phyloP scores from a whole-genome alignment of 2,329 filamentous ascomycete species.

The Epichloe hybrida region DNA sequence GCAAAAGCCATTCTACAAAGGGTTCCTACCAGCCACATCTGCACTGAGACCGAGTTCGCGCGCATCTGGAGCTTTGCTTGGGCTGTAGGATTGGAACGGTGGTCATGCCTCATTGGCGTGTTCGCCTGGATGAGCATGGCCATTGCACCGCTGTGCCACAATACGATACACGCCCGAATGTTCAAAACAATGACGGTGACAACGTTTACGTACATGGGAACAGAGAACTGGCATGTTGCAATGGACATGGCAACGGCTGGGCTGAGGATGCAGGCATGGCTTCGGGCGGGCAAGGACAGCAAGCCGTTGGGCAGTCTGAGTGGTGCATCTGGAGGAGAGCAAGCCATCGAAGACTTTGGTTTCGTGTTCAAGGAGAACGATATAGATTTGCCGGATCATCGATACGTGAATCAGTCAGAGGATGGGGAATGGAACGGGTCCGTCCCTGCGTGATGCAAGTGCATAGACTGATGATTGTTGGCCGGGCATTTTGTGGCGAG shows the following conservation, averaged over 20 bases:
- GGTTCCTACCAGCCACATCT: slow-evolving; percentile 27
- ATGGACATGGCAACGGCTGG: slow-evolving; percentile 22
- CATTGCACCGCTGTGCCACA: slow-evolving; percentile 26
- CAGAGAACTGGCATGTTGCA: slow-evolving; percentile 36
- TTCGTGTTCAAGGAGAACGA: slow-evolving; percentile 14
- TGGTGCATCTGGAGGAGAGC: slow-evolving; percentile 11
- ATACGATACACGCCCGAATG: slow-evolving; percentile 27
- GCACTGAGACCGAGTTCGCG: slow-evolving; percentile 25
- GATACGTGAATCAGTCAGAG: not conserved
- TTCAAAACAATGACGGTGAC: slow-evolving; percentile 31
- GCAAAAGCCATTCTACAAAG: slow-evolving; percentile 30
- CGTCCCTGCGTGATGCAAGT: not conserved
- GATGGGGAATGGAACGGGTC: slow-evolving; percentile 3
- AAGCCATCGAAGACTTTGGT: slow-evolving; percentile 13
- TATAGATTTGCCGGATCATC: slow-evolving; percentile 9
- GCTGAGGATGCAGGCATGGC: slow-evolving; percentile 29
- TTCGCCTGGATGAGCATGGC: slow-evolving; percentile 34
- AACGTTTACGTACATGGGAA: slow-evolving; percentile 29
- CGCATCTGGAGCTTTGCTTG: slow-evolving; percentile 34
- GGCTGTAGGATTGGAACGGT: slow-evolving; percentile 30
- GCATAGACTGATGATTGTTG: not conserved
- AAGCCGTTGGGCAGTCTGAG: slow-evolving; percentile 5
- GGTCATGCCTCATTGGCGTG: slow-evolving; percentile 34
- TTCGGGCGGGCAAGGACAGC: slow-evolving; percentile 15
- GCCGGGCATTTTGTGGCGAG: no score